Base-by-base conservation (phyloP, 371 early-diverging fungal genomes). In the Blastocladiella emersonii region DNA sequence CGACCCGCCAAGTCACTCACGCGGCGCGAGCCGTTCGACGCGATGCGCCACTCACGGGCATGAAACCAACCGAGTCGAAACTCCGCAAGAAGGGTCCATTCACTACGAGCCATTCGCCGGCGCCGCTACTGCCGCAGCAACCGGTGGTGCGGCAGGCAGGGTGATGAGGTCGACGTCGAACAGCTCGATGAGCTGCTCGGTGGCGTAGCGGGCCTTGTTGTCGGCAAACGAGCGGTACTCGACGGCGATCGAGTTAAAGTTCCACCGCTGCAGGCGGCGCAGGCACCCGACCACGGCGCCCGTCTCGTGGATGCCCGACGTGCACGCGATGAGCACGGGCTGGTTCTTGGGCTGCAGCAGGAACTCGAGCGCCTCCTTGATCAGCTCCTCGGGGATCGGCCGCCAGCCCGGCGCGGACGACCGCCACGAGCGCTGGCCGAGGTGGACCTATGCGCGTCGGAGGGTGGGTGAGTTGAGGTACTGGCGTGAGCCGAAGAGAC, bases 101-200 rank as follows among this genome's bases (percentile, higher is more conserved):
- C n/a, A n/a, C n/a, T n/a, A n/a, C n/a, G n/a, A n/a, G n/a, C n/a
- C n/a, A n/a, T n/a, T n/a, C n/a, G n/a, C n/a, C n/a, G n/a, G n/a
- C n/a, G n/a, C n/a, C n/a, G n/a, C n/a, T n/a, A n/a, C n/a, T n/a
- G n/a, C n/a, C n/a, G n/a, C n/a, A n/a, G n/a, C n/a, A n/a, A n/a
- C n/a, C n/a, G n/a, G n/a, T n/a, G n/a, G n/a, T n/a, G n/a, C n/a
- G n/a, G n/a, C n/a, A n/a, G n/a, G n/a, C n/a, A n/a, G n/a, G n/a
- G n/a, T n/a, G n/a, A n/a, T n/a, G n/a, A 95, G 77, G 72, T 95
- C 95, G 44, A 83, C 70, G 72, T 96, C 95, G 76, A 93, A 96
- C 34, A 95, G 72, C 67, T 96, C 97, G 57, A 95, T 91, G 65
- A 95, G 93, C 70, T 94, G 93, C 65, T 95, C 93, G 67, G 89